Conservation (phyloP, 371 early-diverging fungal genomes). For the Apophysomyces sp. region DNA sequence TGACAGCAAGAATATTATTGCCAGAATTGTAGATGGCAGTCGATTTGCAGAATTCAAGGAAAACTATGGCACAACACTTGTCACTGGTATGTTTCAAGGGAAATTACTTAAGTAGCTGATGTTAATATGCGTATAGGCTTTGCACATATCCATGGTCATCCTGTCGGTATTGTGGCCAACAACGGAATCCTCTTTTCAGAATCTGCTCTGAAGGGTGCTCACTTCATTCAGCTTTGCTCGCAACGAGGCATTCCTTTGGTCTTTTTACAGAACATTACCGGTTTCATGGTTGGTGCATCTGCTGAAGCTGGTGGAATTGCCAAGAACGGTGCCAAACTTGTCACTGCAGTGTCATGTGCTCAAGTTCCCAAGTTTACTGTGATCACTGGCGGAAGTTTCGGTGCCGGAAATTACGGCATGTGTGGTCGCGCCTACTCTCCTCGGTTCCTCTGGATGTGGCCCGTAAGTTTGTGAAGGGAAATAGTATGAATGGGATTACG, state of each 20-base stretch:
- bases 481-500: background rate
- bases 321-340: conserved; percentile 97
- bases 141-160: conserved; percentile 90
- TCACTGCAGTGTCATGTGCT: conserved; percentile 95
- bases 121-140: conserved; percentile 63
- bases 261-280: conserved; percentile 94
- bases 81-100: conserved; percentile 65
- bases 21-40: conserved; percentile 95
- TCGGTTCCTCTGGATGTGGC: conserved; percentile 97
- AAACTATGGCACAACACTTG: conserved; percentile 89
- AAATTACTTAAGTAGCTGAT: background rate
- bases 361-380: conserved; percentile 96
- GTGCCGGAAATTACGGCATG: conserved; percentile 98
- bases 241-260: conserved; percentile 93
- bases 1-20: conserved; percentile 92
- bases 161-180: conserved; percentile 97
- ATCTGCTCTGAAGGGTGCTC: conserved; percentile 95
- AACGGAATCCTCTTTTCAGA: conserved; percentile 97
- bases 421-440: conserved; percentile 96
- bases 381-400: conserved; percentile 91
- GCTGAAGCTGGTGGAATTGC: conserved; percentile 98
- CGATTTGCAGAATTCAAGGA: conserved; percentile 96
- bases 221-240: conserved; percentile 95
- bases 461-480: conserved; percentile 58
- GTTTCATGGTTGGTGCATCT: conserved; percentile 94